A percentile compares a stretch with the other conserved stretches of the same genome.
phyloP scores from a whole-genome alignment of 345 rosid genomes.

The Nephelium lappaceum region DNA sequence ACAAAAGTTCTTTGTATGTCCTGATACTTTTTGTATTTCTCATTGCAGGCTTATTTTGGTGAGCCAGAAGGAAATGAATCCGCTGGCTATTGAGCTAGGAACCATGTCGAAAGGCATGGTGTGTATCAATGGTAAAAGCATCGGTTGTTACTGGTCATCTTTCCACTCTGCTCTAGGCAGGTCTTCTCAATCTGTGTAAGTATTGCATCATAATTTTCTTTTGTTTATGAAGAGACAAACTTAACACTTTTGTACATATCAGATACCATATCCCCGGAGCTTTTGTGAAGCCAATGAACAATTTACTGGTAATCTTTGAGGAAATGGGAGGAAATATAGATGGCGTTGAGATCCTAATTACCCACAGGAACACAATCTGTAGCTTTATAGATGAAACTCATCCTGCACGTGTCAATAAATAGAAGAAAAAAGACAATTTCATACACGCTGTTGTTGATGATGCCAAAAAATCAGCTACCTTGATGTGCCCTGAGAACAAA shows the following conservation, averaged over 20 bases:
- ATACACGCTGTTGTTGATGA: conserved; percentile 24
- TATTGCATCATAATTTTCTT: neutral
- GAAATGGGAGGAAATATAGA: conserved; percentile 41
- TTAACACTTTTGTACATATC: neutral
- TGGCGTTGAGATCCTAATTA: conserved; percentile 35
- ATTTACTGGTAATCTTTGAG: conserved; percentile 45
- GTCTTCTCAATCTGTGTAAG: conserved; percentile 52
- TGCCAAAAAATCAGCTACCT: conserved; percentile 29
- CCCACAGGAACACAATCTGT: conserved; percentile 47
- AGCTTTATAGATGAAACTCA: conserved; percentile 39
- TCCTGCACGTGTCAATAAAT: conserved; percentile 29
- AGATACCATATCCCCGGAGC: conserved; percentile 58
- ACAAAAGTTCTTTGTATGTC: neutral
- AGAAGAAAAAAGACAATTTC: conserved; percentile 31
- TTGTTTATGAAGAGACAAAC: neutral
- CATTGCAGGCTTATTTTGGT: conserved; percentile 38
- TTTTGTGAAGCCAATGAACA: conserved; percentile 40
- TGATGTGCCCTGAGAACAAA: conserved; percentile 32
- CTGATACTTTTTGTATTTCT: neutral
- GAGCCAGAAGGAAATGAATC: conserved; percentile 46
- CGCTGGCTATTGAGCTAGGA: conserved; percentile 35
- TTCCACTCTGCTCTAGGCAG: conserved; percentile 39
- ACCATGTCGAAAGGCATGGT: conserved; percentile 54
- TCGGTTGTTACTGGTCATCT: conserved; percentile 53
- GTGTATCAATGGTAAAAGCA: conserved; percentile 53